Evolutionary conservation across 2,329 filamentous ascomycete species (phyloP), one percentile per base, ranked within the genome.

Genomic region (Trichoderma harzianum): DNA sequence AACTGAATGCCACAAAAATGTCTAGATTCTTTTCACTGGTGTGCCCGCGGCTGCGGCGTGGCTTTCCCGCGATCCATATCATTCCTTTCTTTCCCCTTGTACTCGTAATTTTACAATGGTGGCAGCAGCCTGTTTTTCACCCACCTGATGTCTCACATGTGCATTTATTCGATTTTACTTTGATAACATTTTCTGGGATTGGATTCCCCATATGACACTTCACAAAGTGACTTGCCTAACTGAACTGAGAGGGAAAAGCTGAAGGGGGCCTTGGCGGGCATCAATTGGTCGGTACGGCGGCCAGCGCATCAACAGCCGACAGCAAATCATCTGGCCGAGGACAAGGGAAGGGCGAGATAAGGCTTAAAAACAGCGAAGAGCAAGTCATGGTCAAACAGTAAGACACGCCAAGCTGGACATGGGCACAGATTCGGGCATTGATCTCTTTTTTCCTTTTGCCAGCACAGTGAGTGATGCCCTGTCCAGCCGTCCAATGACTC

Each of bases 221-320:
- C 16, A 28, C 10, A 66, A 66, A 28, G 30, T n/a, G 24, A 68
- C 64, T 67, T 58, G 51, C 64, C 43, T 58, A 26, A 32, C 34
- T 43, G 26, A 58, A 39, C 36, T 43, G 39, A 43, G 39, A 43
- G 39, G 39, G 53, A 30, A 24, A 28, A 63, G 58, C 47, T 70
- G 39, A 70, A 70, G 10, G 47, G 30, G n/a, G 30, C 58, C 47
- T 55, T 63, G 60, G 36, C 57, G 60, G 47, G 60, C 43, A 57
- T 39, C 18, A 7, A 70, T 72, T 72, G 71, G 71, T 53, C 30
- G 61, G 36, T 47, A 53, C 68, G 34, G 26, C 60, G 28, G 60
- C 71, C 60, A 61, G 60, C 60, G 71, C 43, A 62, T 53, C 66
- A 28, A 57, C 7, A 18, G 55, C 43, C 30, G 21, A n/a, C 55